phyloP scores from a whole-genome alignment of 23 red algal genomes.

The Chondrus crispus region DNA sequence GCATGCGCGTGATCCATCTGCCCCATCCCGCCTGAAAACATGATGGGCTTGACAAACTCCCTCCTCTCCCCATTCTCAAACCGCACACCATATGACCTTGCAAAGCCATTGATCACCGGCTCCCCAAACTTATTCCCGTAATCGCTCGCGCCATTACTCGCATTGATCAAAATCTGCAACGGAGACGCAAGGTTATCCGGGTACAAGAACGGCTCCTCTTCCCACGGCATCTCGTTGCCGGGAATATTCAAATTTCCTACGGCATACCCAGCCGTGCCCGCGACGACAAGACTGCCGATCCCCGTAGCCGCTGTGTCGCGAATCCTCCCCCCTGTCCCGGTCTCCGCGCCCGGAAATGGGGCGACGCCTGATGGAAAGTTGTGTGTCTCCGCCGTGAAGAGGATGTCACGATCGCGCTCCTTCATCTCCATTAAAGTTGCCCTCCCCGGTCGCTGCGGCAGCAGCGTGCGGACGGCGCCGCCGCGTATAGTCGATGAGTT shows the following conservation, averaged over 20 bases:
- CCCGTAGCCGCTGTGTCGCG: conserved; percentile 96
- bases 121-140: conserved; percentile 99
- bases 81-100: conserved; percentile 73
- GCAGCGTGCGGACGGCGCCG: conserved; percentile 13
- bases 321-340: conserved; percentile 95
- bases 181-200: conserved; percentile 83
- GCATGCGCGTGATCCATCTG: conserved; percentile 93
- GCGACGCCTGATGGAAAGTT: conserved; percentile 99
- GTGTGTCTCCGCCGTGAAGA: conserved; percentile 98
- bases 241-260: conserved; percentile 95
- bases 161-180: conserved; percentile 80
- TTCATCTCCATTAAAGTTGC: neutral
- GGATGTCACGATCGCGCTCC: conserved; percentile 62
- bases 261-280: conserved; percentile 84
- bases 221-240: conserved; percentile 64
- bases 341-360: conserved; percentile 97
- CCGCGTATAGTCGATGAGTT: conserved; percentile 97
- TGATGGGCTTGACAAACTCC: conserved; percentile 99
- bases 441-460: conserved; percentile 48
- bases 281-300: conserved; percentile 79
- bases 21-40: conserved; percentile 98
- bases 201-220: conserved; percentile 74
- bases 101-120: conserved; percentile 87
- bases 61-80: conserved; percentile 54
- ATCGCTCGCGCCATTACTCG: conserved; percentile 93